These are phyloP conservation scores for Aspergillus leporis DNA, from an alignment of 495 filamentous ascomycete genomes.

Conservation along the genomic window DNA sequence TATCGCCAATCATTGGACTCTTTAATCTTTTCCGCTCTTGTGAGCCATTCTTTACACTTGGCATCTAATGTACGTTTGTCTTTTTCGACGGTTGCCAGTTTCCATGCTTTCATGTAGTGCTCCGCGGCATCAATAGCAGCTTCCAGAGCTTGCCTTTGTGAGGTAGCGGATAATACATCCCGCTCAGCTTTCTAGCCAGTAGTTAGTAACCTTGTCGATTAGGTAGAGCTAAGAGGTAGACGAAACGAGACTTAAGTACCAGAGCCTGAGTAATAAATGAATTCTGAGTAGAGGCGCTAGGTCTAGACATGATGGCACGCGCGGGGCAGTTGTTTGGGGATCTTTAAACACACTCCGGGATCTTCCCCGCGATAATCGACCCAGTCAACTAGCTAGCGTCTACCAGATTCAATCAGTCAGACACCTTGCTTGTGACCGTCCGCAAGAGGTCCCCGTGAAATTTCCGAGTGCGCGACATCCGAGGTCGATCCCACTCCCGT, in stretches of 20 bases:
- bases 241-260: constrained; percentile 17
- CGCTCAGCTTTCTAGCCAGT: constrained; percentile 59
- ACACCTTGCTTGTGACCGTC: constrained; percentile 10
- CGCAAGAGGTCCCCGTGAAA: constrained; percentile 17
- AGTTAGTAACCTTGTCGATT: constrained; percentile 19
- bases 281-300: constrained; percentile 27
- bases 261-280: constrained; percentile 29
- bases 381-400: background rate
- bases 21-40: constrained; percentile 74
- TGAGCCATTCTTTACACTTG: constrained; percentile 67
- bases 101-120: constrained; percentile 72
- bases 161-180: constrained; percentile 52
- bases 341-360: constrained; percentile 5
- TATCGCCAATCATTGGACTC: constrained; percentile 35
- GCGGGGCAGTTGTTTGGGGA: background rate
- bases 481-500: constrained; percentile 14
- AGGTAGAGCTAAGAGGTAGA: background rate
- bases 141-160: constrained; percentile 67
- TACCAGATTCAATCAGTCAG: constrained; percentile 11
- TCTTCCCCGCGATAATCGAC: constrained; percentile 9
- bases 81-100: constrained; percentile 45
- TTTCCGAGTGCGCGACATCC: constrained; percentile 18
- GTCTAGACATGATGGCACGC: constrained; percentile 33
- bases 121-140: constrained; percentile 74
- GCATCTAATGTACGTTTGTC: constrained; percentile 61